Percentiles rank a stretch among this genome's conserved stretches.
These are phyloP conservation scores for Brassica balearica DNA, from an alignment of 441 rosid genomes.

Conservation along the genomic window DNA sequence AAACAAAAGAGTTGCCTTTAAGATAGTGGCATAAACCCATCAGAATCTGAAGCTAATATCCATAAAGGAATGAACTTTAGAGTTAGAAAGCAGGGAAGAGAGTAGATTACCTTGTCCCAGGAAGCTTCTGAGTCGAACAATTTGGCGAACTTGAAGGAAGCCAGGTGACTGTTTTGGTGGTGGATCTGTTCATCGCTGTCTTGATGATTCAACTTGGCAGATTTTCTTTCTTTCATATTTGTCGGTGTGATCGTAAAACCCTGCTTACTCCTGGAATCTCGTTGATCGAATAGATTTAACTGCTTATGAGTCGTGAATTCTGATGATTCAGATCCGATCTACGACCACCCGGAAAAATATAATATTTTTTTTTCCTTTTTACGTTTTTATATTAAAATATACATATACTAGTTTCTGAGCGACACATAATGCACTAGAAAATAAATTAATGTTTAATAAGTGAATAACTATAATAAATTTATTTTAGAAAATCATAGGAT, in stretches of 20 bases:
- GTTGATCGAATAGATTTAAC: background rate
- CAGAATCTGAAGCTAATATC: slow-evolving; percentile 2
- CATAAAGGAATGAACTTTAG: slow-evolving; percentile 1
- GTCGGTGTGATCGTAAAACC: background rate
- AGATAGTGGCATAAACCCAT: background rate
- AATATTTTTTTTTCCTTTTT: background rate
- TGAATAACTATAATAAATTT: background rate
- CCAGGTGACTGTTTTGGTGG: slow-evolving; percentile 67
- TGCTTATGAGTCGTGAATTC: background rate
- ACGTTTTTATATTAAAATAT: background rate
- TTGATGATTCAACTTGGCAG: slow-evolving; percentile 59
- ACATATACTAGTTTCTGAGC: background rate
- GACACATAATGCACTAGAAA: background rate
- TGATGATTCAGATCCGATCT: slow-evolving; percentile 2
- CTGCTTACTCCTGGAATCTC: background rate
- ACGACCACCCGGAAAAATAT: background rate
- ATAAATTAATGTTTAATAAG: background rate
- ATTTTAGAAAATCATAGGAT: no score
- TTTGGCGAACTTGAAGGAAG: slow-evolving; percentile 78
- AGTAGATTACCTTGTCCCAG: slow-evolving; percentile 76
- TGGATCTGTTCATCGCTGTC: slow-evolving; percentile 46
- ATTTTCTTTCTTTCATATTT: slow-evolving; percentile 76
- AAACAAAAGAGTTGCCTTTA: background rate
- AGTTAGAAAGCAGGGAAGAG: background rate
- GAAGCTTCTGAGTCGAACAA: slow-evolving; percentile 92